Evolutionary conservation across 2,329 filamentous ascomycete genomes (phyloP), one percentile per base, ranked within the genome.

Genomic region (Ophiosphaerella herpotricha): DNA sequence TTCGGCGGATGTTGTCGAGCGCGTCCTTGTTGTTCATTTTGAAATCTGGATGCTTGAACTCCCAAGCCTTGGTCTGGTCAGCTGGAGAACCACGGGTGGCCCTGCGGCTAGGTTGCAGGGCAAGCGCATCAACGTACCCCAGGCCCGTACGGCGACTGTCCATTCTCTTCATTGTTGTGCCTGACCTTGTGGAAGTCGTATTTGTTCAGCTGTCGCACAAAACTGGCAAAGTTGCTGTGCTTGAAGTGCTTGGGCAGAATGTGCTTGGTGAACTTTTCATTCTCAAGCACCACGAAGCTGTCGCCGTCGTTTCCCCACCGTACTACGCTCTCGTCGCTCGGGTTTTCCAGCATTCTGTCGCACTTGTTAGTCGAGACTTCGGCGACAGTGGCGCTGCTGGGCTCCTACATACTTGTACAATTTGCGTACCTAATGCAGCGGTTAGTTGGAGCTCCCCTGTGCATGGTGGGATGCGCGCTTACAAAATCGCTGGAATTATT

Each of bases 161-260:
- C 88, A 64, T 84, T 90, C 67, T 95, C 91, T 68, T 96, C 91
- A 60, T 91, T 95, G 66, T 92, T 90, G 68, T 89, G 90, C 58
- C 94, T 85, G 57, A 97, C 92, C 80, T 99, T 99, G 80, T 99
- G 94, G 64, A 99, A 99, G 71, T 96, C 92, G 74, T 96, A 97
- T 73, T 97, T 97, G 79, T 97, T 97, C 50, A 97, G 79, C 73
- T 97, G 92, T 41, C 92, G 88, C 50, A 97, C 92, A 71, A 97
- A 97, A 75, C 91, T 96, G 29, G 92, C 92, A 78, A 97, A 97
- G 74, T 97, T 97, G 82, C 91, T 96, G 77, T 97, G 94, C 76
- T 99, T 99, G 81, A 99, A 99, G 68, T 97, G 91, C 72, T 97
- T 97, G 2, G 94, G 94, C 13, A 99, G 84, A 64, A 99, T 96